A percentile compares a stretch with the other conserved stretches of the same genome.
Evolutionary conservation across 805 yeast genomes (phyloP).

Genomic region (Yarrowia sp.): DNA sequence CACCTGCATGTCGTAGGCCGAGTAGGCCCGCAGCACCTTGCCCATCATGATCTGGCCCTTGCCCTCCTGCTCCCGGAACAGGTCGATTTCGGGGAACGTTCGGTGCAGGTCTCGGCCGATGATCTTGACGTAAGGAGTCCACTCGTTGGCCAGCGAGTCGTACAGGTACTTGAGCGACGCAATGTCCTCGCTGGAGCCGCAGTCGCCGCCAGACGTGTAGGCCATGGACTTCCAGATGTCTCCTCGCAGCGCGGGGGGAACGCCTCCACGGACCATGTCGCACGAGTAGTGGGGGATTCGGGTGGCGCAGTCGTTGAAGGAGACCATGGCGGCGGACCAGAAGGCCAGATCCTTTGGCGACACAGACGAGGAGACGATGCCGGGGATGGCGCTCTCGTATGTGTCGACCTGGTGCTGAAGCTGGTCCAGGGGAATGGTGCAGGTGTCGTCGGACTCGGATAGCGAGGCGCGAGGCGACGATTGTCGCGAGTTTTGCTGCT

Average conservation of each 20-base stretch:
- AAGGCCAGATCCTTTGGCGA: slow-evolving; percentile 35
- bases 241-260: slow-evolving; percentile 41
- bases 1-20: slow-evolving; percentile 60
- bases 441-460: slow-evolving; percentile 3
- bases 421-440: slow-evolving; percentile 8
- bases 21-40: slow-evolving; percentile 57
- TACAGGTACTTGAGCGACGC: slow-evolving; percentile 37
- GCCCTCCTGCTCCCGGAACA: slow-evolving; percentile 46
- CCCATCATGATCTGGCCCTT: slow-evolving; percentile 49
- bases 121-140: slow-evolving; percentile 45
- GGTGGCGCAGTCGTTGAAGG: slow-evolving; percentile 37
- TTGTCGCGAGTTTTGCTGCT: slow-evolving; percentile 7
- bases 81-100: slow-evolving; percentile 55
- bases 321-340: slow-evolving; percentile 40
- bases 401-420: slow-evolving; percentile 3
- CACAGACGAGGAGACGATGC: background rate
- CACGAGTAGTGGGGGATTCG: slow-evolving; percentile 37
- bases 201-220: slow-evolving; percentile 20
- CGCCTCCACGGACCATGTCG: slow-evolving; percentile 38
- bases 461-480: slow-evolving; percentile 9
- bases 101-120: slow-evolving; percentile 59
- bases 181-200: slow-evolving; percentile 16
- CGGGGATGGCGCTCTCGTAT: slow-evolving; percentile 16
- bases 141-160: slow-evolving; percentile 43
- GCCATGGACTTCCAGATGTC: slow-evolving; percentile 40